Conservation (phyloP, 2,329 filamentous ascomycete species). For the Ceratocystis alfenasii region DNA sequence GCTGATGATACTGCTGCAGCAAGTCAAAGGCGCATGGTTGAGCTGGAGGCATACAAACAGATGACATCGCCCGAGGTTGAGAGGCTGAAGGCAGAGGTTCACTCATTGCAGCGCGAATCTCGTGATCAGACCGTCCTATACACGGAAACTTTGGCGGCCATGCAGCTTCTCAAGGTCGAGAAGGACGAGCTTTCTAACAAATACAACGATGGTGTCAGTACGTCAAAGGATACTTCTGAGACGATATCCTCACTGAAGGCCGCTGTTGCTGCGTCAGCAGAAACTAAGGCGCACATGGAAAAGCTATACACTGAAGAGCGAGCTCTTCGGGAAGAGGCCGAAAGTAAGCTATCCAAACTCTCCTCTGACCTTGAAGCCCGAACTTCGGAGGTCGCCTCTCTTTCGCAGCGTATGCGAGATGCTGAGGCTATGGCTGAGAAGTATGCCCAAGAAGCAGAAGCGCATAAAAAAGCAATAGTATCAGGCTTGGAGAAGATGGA, state of each 20-base stretch:
- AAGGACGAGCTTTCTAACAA: constrained; percentile 63
- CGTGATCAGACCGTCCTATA: constrained; percentile 70
- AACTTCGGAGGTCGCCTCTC: constrained; percentile 62
- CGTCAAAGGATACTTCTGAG: constrained; percentile 54
- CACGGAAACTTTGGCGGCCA: constrained; percentile 61
- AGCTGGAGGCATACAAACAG: constrained; percentile 74
- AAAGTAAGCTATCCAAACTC: constrained; percentile 63
- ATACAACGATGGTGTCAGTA: constrained; percentile 54
- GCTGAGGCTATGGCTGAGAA: constrained; percentile 80
- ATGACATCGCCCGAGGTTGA: constrained; percentile 76
- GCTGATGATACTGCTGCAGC: constrained; percentile 80
- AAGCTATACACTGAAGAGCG: constrained; percentile 75
- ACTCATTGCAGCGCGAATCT: constrained; percentile 63
- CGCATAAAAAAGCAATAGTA: constrained; percentile 72
- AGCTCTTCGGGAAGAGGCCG: constrained; percentile 57
- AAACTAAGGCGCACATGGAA: constrained; percentile 66
- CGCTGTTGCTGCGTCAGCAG: constrained; percentile 66
- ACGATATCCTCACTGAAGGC: constrained; percentile 64
- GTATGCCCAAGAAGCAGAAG: constrained; percentile 74
- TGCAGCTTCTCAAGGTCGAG: constrained; percentile 71
- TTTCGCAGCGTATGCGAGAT: constrained; percentile 64
- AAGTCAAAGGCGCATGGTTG: constrained; percentile 68
- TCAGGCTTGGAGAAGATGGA: constrained; percentile 67
- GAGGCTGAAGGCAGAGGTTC: constrained; percentile 70
- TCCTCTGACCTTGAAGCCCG: constrained; percentile 73